Percentiles rank a stretch among this genome's conserved stretches.
Evolutionary conservation across 352 stramenopile genomes (phyloP).

Genomic region (Lagenidium giganteum): DNA sequence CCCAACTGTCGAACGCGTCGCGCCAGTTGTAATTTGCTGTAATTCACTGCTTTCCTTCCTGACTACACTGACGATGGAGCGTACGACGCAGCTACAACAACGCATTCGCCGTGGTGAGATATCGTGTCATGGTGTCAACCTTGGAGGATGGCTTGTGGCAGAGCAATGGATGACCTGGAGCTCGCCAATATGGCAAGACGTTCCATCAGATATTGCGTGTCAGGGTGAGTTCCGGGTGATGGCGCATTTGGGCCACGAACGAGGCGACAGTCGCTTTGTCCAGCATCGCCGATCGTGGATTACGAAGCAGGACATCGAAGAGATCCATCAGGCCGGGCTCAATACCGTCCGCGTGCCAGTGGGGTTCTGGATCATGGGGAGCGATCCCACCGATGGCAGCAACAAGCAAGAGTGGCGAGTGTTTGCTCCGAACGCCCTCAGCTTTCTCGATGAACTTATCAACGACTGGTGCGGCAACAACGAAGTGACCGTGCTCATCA

Average conservation of each 20-base stretch:
- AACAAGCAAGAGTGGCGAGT: constrained; percentile 36
- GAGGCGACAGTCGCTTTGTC: constrained; percentile 57
- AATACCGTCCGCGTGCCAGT: constrained; percentile 80
- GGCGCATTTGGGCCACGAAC: constrained; percentile 34
- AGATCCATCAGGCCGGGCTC: constrained; percentile 53
- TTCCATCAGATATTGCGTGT: constrained; percentile 38
- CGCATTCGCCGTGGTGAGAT: constrained; percentile 27
- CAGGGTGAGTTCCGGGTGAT: constrained; percentile 55
- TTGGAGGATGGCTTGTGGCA: constrained; percentile 80
- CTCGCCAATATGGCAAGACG: constrained; percentile 78
- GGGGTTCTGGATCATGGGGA: constrained; percentile 70
- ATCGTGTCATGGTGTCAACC: constrained; percentile 62
- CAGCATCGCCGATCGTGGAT: constrained; percentile 78
- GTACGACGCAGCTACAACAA: constrained; percentile 14
- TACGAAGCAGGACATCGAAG: constrained; percentile 57
- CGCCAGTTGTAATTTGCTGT: no score
- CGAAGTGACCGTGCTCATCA: constrained; percentile 64
- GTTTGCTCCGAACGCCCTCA: constrained; percentile 36
- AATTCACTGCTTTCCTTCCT: no score
- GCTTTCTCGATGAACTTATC: constrained; percentile 75
- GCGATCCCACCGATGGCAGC: constrained; percentile 36
- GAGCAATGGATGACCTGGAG: constrained; percentile 84
- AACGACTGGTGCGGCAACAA: constrained; percentile 66
- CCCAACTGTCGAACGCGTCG: no score
- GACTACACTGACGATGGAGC: no score